Percentiles rank a stretch among this genome's conserved stretches.
Conservation (phyloP, 768 basidiomycete species). For the Paxillus rubicundulus region DNA sequence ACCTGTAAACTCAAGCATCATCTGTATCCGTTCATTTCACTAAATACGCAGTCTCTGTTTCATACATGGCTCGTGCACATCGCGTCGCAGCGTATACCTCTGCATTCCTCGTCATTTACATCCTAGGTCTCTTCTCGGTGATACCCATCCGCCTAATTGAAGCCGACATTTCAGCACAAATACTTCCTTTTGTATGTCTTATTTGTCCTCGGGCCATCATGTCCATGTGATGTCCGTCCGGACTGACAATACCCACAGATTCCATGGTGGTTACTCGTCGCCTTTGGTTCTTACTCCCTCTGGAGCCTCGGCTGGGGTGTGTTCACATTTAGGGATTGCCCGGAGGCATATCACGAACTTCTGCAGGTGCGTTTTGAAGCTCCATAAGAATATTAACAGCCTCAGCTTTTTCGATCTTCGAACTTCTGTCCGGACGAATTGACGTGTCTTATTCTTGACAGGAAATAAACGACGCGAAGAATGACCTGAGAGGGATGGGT, state of each 20-base stretch:
- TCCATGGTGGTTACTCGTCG: constrained; percentile 80
- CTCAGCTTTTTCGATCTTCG: background rate
- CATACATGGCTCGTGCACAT: constrained; percentile 58
- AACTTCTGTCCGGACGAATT: background rate
- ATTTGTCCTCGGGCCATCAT: background rate
- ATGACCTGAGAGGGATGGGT: constrained; percentile 56
- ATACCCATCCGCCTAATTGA: constrained; percentile 56
- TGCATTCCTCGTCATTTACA: constrained; percentile 47
- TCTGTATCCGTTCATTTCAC: too few species aligned
- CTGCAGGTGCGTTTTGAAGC: background rate
- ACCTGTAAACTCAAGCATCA: too few species aligned
- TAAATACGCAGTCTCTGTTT: too few species aligned
- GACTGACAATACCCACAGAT: constrained; percentile 41
- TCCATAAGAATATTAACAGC: background rate
- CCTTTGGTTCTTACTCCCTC: constrained; percentile 77
- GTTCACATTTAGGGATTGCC: constrained; percentile 71
- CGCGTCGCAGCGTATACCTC: constrained; percentile 48
- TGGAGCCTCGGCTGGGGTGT: constrained; percentile 76
- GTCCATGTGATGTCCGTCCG: background rate
- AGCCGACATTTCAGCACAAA: constrained; percentile 40
- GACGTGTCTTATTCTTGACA: constrained; percentile 24
- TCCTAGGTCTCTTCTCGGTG: constrained; percentile 49
- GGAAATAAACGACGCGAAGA: constrained; percentile 61
- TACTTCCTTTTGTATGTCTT: constrained; percentile 59
- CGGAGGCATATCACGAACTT: constrained; percentile 79